Evolutionary conservation across 2,329 filamentous ascomycete genomes (phyloP).

Genomic region (Calcarisporium arbuscula): DNA sequence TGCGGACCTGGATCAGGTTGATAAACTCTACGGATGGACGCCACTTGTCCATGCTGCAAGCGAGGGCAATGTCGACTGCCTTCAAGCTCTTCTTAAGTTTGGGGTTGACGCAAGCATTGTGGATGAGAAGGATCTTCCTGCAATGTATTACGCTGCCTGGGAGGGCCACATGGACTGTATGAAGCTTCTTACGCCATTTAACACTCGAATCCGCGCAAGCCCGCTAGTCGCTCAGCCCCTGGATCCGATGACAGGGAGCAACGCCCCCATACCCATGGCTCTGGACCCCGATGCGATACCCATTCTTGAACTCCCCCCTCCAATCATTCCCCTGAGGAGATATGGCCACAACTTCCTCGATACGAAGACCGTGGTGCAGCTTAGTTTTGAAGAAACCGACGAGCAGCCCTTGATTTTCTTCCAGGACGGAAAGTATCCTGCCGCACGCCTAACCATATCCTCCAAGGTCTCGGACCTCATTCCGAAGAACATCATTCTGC

Average conservation of each 20-base stretch:
- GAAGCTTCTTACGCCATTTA: conserved; percentile 67
- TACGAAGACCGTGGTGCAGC: conserved; percentile 91
- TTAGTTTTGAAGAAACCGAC: conserved; percentile 75
- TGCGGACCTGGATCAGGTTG: conserved; percentile 83
- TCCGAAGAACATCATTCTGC: conserved; percentile 89
- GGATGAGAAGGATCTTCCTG: conserved; percentile 88
- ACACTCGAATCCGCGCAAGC: conserved; percentile 36
- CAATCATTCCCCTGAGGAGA: conserved; percentile 87
- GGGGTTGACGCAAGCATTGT: conserved; percentile 72
- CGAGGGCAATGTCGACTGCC: conserved; percentile 86
- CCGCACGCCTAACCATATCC: conserved; percentile 89
- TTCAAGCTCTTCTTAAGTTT: conserved; percentile 73
- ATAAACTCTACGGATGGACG: conserved; percentile 97
- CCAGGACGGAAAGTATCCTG: conserved; percentile 93
- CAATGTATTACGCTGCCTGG: conserved; percentile 98
- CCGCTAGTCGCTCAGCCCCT: conserved; percentile 39
- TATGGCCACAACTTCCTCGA: conserved; percentile 99
- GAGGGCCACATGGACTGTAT: conserved; percentile 95
- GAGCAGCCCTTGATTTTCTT: conserved; percentile 87
- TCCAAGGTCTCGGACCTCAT: conserved; percentile 95
- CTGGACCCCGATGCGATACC: conserved; percentile 85
- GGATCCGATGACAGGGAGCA: conserved; percentile 40
- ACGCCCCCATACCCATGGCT: conserved; percentile 53
- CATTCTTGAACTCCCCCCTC: conserved; percentile 83
- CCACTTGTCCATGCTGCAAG: conserved; percentile 93